Base-by-base conservation (phyloP, 192 early-diverging fungal genomes). In the Umbelopsis isabellina region DNA sequence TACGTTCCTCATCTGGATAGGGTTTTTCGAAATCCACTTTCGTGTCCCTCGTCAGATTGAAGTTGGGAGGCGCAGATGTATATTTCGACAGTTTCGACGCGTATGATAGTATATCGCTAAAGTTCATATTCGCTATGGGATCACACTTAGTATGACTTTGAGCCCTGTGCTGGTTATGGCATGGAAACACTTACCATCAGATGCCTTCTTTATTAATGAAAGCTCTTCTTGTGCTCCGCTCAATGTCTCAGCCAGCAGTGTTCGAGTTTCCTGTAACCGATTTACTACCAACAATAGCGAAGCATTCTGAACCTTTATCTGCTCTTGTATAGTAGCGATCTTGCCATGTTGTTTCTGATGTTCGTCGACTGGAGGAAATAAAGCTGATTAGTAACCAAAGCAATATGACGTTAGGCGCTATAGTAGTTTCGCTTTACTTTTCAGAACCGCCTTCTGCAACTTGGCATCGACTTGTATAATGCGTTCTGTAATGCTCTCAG, bases 11-110 rank as follows among this genome's bases (percentile, higher is more conserved):
- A 46, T 83, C 80, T 23, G 84, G 84, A 48, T 86, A 86, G 10
- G 84, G 84, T 15, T 83, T 83, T 46, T 86, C 84, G 46, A 80
- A 80, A 16, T 79, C 76, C 22, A 79, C 75, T 51, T 83, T 81
- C 21, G 77, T 71, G 46, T 86, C 80, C n/a, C 49, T 61, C 69
- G 69, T 73, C 71, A 71, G 68, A 35, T 76, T 75, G 49, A 86
- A 86, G 25, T 86, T 86, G 30, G 84, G 82, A 44, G 84, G 84
- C 65, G 84, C 84, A 0, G 82, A 86, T 1, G 84, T 83, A 35
- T 83, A 86, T 50, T 81, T 77, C 5, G 82, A 80, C 4, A 86
- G 71, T 41, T 81, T 79, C 22, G 82, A 81, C 11, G 84, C 84
- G 68, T 86, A 86, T 8, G 80, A 78, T 9, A 86, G 68, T 16